Evolutionary conservation across 768 basidiomycete species (phyloP).

Genomic region (Lentinula aciculospora): DNA sequence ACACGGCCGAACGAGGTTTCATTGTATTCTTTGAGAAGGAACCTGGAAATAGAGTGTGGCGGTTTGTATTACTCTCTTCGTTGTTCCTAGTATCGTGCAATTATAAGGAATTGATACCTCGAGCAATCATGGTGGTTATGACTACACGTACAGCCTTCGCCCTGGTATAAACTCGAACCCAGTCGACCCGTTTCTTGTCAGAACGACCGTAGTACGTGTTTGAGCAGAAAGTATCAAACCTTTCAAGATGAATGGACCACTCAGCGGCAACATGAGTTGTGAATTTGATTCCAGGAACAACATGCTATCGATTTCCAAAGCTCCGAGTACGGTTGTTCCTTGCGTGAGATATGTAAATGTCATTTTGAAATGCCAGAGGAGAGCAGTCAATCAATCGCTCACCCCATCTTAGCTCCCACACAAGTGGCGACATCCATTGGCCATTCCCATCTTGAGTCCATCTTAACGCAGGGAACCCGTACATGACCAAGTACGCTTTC

Average conservation of each 20-base stretch:
- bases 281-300: neutral
- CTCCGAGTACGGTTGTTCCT: neutral
- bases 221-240: neutral
- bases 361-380: neutral
- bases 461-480: neutral
- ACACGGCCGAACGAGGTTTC: too few species aligned
- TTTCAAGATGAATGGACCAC: neutral
- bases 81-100: too few species aligned
- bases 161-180: neutral
- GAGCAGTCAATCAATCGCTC: neutral
- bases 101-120: too few species aligned
- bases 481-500: neutral
- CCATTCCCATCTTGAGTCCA: neutral
- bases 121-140: too few species aligned
- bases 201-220: neutral
- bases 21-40: too few species aligned
- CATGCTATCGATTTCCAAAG: neutral
- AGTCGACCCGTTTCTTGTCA: neutral
- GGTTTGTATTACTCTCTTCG: too few species aligned
- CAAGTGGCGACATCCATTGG: neutral
- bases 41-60: too few species aligned
- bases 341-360: neutral
- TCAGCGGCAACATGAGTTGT: neutral
- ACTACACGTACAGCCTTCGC: neutral
- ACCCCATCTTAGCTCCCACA: constrained; percentile 3